These are phyloP conservation scores for Rhododendron simsii DNA, from an alignment of 148 eudicot species.

Conservation along the genomic window DNA sequence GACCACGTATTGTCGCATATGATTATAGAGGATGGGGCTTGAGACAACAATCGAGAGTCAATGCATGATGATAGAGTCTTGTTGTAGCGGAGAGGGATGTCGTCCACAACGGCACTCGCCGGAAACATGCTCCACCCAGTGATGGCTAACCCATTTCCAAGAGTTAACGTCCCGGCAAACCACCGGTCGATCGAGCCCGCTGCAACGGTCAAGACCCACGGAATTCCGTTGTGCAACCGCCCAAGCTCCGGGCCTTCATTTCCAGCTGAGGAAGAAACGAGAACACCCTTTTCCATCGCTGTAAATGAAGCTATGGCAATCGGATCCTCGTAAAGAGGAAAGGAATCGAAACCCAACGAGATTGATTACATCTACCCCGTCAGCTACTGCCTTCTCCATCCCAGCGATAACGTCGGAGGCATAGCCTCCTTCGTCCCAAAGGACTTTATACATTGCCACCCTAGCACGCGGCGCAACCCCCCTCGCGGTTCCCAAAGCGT, in stretches of 20 bases:
- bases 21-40: not conserved
- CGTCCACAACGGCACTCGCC: not conserved
- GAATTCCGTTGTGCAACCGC: constrained; percentile 21
- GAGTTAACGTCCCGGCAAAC: constrained; percentile 17
- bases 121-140: constrained; percentile 24
- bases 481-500: constrained; percentile 29
- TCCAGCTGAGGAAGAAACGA: constrained; percentile 31
- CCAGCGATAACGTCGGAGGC: constrained; percentile 26
- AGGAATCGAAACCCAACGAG: constrained; percentile 20
- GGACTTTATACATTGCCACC: constrained; percentile 29
- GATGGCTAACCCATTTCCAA: constrained; percentile 25
- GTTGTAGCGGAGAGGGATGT: constrained; percentile 19
- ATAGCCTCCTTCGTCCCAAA: constrained; percentile 14
- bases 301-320: constrained; percentile 33
- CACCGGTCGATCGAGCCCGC: constrained; percentile 29
- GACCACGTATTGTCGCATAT: not conserved
- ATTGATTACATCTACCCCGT: constrained; percentile 36
- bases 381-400: constrained; percentile 34
- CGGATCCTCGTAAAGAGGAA: constrained; percentile 27
- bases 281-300: constrained; percentile 27
- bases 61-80: constrained; percentile 15
- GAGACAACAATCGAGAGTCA: not conserved
- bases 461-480: constrained; percentile 34
- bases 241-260: constrained; percentile 9
- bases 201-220: constrained; percentile 32